A percentile compares a stretch with the other conserved stretches of the same genome.
Conservation (phyloP, 2,329 filamentous ascomycete genomes). For the Dryadomyces quercus-mongolicae region DNA sequence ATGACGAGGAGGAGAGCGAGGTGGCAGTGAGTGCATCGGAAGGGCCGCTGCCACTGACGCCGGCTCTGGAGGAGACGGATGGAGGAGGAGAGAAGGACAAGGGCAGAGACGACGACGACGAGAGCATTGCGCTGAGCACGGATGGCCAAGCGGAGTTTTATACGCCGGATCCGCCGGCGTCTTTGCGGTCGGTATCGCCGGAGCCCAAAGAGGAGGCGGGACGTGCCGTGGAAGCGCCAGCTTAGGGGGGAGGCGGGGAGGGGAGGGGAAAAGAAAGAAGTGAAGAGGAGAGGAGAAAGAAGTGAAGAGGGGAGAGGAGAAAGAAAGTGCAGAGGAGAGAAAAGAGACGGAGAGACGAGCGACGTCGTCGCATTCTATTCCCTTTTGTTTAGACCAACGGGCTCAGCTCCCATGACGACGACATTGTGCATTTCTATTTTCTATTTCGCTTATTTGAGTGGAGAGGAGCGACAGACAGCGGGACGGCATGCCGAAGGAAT, state of each 20-base stretch:
- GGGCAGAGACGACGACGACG: slow-evolving; percentile 14
- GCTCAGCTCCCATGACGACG: neutral
- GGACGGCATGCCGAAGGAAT: neutral
- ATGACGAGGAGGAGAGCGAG: slow-evolving; percentile 44
- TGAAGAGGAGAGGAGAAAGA: neutral
- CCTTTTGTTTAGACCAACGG: neutral
- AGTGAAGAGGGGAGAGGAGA: neutral
- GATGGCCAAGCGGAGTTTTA: slow-evolving; percentile 24
- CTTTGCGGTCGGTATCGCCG: slow-evolving; percentile 12
- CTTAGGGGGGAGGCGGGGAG: neutral
- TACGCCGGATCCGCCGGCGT: slow-evolving; percentile 27
- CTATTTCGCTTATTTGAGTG: neutral
- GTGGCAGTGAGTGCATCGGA: slow-evolving; percentile 48
- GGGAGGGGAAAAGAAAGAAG: neutral
- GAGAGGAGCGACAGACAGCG: neutral
- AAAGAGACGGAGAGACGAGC: neutral
- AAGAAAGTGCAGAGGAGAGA: neutral
- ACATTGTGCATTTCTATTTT: neutral
- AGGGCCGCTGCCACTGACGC: slow-evolving; percentile 43
- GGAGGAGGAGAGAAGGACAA: slow-evolving; percentile 19
- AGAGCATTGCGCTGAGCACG: slow-evolving; percentile 18
- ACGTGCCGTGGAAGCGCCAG: neutral
- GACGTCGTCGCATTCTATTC: neutral
- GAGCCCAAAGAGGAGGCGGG: neutral
- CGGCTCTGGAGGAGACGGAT: slow-evolving; percentile 23